A percentile compares a stretch with the other conserved stretches of the same genome.
Conservation (phyloP, 1,284 basidiomycete genomes). For the Takashimella koratensis region DNA sequence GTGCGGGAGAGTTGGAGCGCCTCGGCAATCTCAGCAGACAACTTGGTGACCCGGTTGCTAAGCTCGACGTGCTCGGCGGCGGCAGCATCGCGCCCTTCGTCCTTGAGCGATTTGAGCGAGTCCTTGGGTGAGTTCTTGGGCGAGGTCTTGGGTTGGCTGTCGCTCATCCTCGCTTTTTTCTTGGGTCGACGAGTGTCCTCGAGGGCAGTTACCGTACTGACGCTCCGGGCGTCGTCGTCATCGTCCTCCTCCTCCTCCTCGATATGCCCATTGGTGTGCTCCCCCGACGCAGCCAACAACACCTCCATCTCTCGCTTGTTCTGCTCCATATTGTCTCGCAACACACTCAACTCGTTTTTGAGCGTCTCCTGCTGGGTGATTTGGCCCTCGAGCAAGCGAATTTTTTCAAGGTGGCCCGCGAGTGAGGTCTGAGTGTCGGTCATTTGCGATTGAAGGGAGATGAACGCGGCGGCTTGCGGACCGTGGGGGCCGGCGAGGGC, state of each 20-base stretch:
- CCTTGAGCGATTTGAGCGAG: too few species aligned
- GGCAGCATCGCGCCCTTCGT: too few species aligned
- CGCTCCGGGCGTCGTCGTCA: slow-evolving; percentile 45
- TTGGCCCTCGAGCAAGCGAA: slow-evolving; percentile 74
- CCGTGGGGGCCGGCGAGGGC: slow-evolving; percentile 44
- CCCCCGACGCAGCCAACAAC: slow-evolving; percentile 23
- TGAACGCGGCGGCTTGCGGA: slow-evolving; percentile 48
- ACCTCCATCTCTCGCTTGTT: slow-evolving; percentile 48
- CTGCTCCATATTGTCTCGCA: slow-evolving; percentile 68
- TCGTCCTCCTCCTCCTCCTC: slow-evolving; percentile 58
- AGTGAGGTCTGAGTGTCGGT: slow-evolving; percentile 79
- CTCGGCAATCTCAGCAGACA: slow-evolving; percentile 71
- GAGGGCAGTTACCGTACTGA: slow-evolving; percentile 40
- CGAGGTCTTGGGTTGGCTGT: slow-evolving; percentile 17
- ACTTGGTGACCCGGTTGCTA: slow-evolving; percentile 62
- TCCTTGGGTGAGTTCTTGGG: too few species aligned
- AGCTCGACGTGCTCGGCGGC: slow-evolving; percentile 60
- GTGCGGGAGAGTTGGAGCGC: slow-evolving; percentile 69
- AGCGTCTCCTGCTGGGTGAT: slow-evolving; percentile 78
- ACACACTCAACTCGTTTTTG: slow-evolving; percentile 69
- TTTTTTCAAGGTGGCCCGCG: slow-evolving; percentile 76
- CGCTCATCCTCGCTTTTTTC: slow-evolving; percentile 37
- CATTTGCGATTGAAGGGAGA: slow-evolving; percentile 77
- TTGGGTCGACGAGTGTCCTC: slow-evolving; percentile 43
- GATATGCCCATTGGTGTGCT: slow-evolving; percentile 47